A percentile compares a stretch with the other conserved stretches of the same genome.
Evolutionary conservation across 139 green algal species (phyloP).

Genomic region (Tetradesmus obliquus): DNA sequence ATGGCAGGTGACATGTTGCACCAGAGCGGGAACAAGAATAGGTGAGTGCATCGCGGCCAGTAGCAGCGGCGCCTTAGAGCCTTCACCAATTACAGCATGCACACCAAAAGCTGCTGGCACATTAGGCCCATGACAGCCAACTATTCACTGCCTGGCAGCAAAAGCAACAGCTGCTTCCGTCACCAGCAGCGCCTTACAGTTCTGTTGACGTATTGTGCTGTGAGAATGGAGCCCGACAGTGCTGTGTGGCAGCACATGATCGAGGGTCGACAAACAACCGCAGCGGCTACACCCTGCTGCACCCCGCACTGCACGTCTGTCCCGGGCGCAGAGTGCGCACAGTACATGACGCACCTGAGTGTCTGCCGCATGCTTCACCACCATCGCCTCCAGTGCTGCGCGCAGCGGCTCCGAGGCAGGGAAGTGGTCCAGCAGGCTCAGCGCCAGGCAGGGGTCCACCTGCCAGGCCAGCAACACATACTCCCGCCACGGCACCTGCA

Average conservation of each 20-base stretch:
- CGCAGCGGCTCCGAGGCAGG: slow-evolving; percentile 5
- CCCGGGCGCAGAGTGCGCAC: too few species aligned
- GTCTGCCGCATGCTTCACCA: slow-evolving; percentile 54
- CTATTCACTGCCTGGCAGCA: too few species aligned
- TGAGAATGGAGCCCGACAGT: too few species aligned
- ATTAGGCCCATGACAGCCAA: too few species aligned
- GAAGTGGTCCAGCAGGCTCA: slow-evolving; percentile 61
- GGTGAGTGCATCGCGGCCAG: slow-evolving; percentile 25
- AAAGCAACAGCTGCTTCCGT: too few species aligned
- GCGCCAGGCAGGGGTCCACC: slow-evolving; percentile 71
- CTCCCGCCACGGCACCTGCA: slow-evolving; percentile 40
- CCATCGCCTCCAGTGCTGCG: slow-evolving; percentile 57
- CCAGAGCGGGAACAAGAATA: too few species aligned
- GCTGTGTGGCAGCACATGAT: too few species aligned
- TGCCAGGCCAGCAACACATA: slow-evolving; percentile 65
- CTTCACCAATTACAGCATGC: not conserved
- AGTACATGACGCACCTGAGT: slow-evolving; percentile 25
- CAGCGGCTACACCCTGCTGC: not conserved
- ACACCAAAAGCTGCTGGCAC: not conserved
- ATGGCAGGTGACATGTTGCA: not conserved
- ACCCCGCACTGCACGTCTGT: not conserved
- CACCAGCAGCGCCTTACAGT: too few species aligned
- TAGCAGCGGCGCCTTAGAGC: too few species aligned
- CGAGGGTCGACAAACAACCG: too few species aligned
- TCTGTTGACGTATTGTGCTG: too few species aligned